Evolutionary conservation across 805 yeast species (phyloP), one percentile per base, ranked within the genome.

Genomic region (Pichia manshurica): DNA sequence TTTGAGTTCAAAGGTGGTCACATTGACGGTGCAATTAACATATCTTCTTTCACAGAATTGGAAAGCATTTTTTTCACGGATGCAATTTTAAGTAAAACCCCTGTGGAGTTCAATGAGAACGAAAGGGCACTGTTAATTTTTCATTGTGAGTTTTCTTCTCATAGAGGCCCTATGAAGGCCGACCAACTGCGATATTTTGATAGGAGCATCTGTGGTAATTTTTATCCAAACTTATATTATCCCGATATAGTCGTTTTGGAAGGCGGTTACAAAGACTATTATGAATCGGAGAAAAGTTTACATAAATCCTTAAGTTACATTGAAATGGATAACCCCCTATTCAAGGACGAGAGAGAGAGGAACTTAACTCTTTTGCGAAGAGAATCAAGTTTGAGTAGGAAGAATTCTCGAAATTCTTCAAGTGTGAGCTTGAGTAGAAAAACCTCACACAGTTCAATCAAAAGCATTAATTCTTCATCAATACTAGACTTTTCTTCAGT

Each of bases 1-100:
- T 91, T 91, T 68, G 99, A 93, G 66, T 93, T 71, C 64, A 72
- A 78, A 36, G 98, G 98, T 29, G 99, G 99, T 25, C 99, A 93
- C 65, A 87, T 93, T 41, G 77, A 74, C 41, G 82, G 84, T 41
- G 95, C 98, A 7, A 57, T 86, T 46, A 93, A 91, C 63, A 72
- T 89, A 28, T 79, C 85, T 36, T 76, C 84, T 33, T 82, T 84
- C 55, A 77, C 76, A 47, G 84, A 79, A 42, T 69, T 91, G 38
- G 95, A 87, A 57, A 67, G 72, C 34, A 62, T 64, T 42, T 74
- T 89, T 53, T 67, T 75, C 21, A 56, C 42, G 34, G 55, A 56
- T 25, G 33, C 43, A 20, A 54, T 56, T 25, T 54, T 49, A 48
- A 48, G 45, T 8, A 44, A 48, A 35, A 45, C 53, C 3, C 67